Base-by-base conservation (phyloP, 164 flowering plant species). In the Houttuynia cordata region DNA sequence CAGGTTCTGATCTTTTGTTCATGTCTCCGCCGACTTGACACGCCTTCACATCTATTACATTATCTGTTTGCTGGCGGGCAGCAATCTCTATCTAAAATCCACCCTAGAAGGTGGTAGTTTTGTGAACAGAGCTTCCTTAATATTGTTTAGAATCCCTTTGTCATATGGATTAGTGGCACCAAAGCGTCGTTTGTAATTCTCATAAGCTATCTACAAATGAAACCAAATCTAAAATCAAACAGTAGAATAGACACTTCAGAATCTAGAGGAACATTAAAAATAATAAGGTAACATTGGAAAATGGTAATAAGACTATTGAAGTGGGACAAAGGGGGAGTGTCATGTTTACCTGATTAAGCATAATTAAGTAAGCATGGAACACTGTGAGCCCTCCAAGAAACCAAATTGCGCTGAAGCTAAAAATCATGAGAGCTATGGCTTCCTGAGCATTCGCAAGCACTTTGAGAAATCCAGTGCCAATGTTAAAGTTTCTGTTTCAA, bases 121-220 rank as follows among this genome's bases (percentile, higher is more conserved):
- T 3, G 49, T 55, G 56, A 70, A 67, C 34, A 78, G 61, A 1
- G 71, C 76, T 61, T 83, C 88, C 67, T 64, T 75, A 19, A 79
- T 24, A 52, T 79, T 79, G 14, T 70, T 69, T 19, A 71, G 7
- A 45, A 62, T 41, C 18, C 88, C 83, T 58, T 72, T 68, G 53
- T 78, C 60, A 21, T 61, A 76, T 20, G 84, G 82, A 65, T 76
- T 82, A 13, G 47, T 45, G n/a, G 73, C 72, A 10, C 47, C 50
- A 25, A 71, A 69, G 0, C 74, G 64, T 47, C 70, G 69, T 17
- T 75, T 68, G 52, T 70, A 78, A 58, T 76, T 74, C 76, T 80
- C 85, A 62, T 79, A 83, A 18, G 75, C 71, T 23, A 80, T 80
- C 85, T 83, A 17, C 49, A 45, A 17, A 74, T 65, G 64, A 19